These are phyloP conservation scores for Noccaea caerulescens DNA, from an alignment of 345 rosid genomes.

Conservation along the genomic window DNA sequence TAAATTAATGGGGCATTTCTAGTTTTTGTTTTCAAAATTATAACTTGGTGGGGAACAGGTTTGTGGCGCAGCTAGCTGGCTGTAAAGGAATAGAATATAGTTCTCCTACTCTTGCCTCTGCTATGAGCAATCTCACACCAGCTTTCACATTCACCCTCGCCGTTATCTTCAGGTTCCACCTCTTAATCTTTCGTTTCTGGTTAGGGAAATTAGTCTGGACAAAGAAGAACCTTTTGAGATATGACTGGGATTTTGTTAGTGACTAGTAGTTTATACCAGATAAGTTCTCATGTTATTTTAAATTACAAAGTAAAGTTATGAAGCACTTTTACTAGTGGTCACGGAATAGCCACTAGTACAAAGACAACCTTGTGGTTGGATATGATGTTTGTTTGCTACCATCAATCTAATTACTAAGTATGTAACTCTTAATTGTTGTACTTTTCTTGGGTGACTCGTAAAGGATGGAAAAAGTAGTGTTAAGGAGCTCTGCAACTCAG, in stretches of 20 bases:
- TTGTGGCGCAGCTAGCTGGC: constrained; percentile 25
- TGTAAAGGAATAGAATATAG: constrained; percentile 47
- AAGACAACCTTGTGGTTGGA: too few species aligned
- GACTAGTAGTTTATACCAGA: too few species aligned
- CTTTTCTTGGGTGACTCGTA: not conserved
- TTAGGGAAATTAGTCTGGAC: too few species aligned
- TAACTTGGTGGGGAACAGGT: constrained; percentile 38
- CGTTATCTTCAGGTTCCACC: constrained; percentile 29
- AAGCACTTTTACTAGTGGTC: too few species aligned
- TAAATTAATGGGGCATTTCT: not conserved
- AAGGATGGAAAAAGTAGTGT: constrained; percentile 18
- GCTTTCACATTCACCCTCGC: constrained; percentile 48
- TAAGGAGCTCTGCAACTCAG: constrained; percentile 17
- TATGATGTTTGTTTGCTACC: not conserved
- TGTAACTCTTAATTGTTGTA: not conserved
- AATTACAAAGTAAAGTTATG: too few species aligned
- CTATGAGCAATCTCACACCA: constrained; percentile 52
- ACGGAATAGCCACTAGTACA: too few species aligned
- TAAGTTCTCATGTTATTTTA: too few species aligned
- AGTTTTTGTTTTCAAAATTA: not conserved
- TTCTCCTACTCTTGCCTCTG: constrained; percentile 57
- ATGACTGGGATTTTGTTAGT: too few species aligned
- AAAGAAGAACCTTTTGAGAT: too few species aligned
- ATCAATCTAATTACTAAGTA: not conserved
- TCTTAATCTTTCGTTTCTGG: not conserved